Conservation (phyloP, 108 stramenopile genomes). For the Fragilaria radians region DNA sequence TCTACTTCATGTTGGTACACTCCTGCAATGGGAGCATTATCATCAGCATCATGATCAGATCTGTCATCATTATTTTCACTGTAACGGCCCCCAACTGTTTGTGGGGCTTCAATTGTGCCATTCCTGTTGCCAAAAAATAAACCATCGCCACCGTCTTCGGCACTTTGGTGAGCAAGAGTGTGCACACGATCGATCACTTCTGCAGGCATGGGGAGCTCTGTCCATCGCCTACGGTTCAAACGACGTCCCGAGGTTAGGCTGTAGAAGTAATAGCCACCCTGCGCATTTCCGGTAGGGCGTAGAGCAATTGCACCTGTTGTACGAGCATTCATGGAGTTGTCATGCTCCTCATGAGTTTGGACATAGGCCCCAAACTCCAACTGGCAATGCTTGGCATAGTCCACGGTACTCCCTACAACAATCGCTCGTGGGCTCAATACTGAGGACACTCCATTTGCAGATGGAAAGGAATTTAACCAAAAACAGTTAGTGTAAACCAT, state of each 20-base stretch:
- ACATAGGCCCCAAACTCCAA: constrained; percentile 2
- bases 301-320: constrained; percentile 26
- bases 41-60: background rate
- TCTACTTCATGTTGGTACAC: constrained; percentile 1
- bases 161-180: background rate
- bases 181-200: constrained; percentile 13
- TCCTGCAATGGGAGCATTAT: background rate
- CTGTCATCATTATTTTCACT: background rate
- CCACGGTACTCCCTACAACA: constrained; percentile 5
- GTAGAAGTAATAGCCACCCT: constrained; percentile 21
- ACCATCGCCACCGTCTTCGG: background rate
- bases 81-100: too few relatives aligned
- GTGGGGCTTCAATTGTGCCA: constrained; percentile 4
- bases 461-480: constrained; percentile 10
- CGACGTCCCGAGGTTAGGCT: constrained; percentile 4
- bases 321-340: constrained; percentile 13
- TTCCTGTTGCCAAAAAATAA: background rate
- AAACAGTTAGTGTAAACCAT: background rate
- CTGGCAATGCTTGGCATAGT: constrained; percentile 1
- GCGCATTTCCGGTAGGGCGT: constrained; percentile 19
- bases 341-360: constrained; percentile 9
- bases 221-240: constrained; percentile 11
- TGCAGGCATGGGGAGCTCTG: constrained; percentile 18
- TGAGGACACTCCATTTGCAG: constrained; percentile 9
- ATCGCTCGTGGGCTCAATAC: constrained; percentile 14